phyloP scores from a whole-genome alignment of 2,329 filamentous ascomycete genomes.

The Xylariaceae sp. region DNA sequence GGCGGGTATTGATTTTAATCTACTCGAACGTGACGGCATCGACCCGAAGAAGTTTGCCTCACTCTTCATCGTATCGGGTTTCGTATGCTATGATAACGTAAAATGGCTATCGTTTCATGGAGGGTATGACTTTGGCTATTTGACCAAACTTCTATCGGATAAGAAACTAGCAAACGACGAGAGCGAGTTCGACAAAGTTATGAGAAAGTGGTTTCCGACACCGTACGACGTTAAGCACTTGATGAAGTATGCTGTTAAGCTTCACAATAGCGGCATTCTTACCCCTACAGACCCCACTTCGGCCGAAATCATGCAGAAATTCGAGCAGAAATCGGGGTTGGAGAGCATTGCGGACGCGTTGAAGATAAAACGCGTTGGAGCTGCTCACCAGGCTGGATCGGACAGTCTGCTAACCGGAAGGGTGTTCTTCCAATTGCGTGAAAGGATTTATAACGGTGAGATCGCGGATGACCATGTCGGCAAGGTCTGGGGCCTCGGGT shows the following conservation, averaged over 20 bases:
- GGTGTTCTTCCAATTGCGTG: constrained; percentile 91
- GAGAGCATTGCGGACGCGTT: constrained; percentile 94
- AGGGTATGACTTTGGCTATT: constrained; percentile 96
- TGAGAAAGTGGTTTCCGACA: constrained; percentile 90
- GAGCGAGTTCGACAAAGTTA: constrained; percentile 82
- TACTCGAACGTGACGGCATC: constrained; percentile 85
- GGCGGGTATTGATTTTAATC: constrained; percentile 88
- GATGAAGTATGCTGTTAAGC: constrained; percentile 82
- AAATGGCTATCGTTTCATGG: constrained; percentile 98
- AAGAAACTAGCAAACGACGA: constrained; percentile 85
- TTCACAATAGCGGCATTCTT: constrained; percentile 65
- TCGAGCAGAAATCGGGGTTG: constrained; percentile 88
- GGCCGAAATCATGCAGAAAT: constrained; percentile 76
- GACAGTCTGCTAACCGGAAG: constrained; percentile 92
- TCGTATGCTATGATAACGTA: constrained; percentile 84
- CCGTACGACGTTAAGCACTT: constrained; percentile 97
- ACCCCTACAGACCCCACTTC: constrained; percentile 66
- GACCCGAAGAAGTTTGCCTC: constrained; percentile 87
- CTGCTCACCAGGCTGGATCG: constrained; percentile 88
- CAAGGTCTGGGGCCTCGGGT: constrained; percentile 91
- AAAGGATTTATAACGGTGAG: constrained; percentile 81
- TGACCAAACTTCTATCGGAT: constrained; percentile 90
- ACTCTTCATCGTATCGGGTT: constrained; percentile 85
- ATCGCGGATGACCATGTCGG: constrained; percentile 82
- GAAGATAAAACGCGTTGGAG: constrained; percentile 84